Percentiles rank a stretch among this genome's conserved stretches.
phyloP scores from a whole-genome alignment of 306 rosid species.

The Gillenia trifoliata region DNA sequence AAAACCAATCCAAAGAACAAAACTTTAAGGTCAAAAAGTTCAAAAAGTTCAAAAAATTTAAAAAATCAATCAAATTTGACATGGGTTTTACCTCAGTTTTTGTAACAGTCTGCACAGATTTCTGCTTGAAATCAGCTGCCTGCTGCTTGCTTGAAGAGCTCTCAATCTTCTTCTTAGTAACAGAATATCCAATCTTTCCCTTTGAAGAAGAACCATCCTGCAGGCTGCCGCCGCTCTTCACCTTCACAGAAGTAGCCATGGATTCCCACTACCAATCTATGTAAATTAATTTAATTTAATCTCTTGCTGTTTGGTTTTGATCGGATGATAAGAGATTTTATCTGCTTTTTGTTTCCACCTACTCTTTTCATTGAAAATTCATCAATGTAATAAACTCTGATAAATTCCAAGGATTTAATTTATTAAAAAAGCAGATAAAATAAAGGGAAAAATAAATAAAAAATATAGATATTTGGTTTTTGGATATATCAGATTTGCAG shows the following conservation, averaged over 20 bases:
- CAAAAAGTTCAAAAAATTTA: slow-evolving; percentile 2
- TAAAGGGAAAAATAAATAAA: background rate
- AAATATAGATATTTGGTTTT: background rate
- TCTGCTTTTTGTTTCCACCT: slow-evolving; percentile 7
- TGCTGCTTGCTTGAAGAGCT: slow-evolving; percentile 47
- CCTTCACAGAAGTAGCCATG: slow-evolving; percentile 49
- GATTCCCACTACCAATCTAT: slow-evolving; percentile 3
- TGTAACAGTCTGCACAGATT: slow-evolving; percentile 35
- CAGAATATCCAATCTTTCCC: slow-evolving; percentile 46
- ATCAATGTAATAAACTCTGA: background rate
- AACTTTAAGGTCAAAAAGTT: background rate
- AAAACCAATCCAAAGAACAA: slow-evolving; percentile 19
- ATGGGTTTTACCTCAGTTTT: slow-evolving; percentile 61
- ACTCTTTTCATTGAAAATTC: slow-evolving; percentile 14
- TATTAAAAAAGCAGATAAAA: background rate
- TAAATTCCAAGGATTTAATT: slow-evolving; percentile 5
- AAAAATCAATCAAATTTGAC: slow-evolving; percentile 12
- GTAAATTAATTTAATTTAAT: background rate
- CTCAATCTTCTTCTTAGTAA: slow-evolving; percentile 43
- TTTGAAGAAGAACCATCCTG: slow-evolving; percentile 60
- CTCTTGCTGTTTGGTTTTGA: slow-evolving; percentile 10
- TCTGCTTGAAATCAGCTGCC: slow-evolving; percentile 45
- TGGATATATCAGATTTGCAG: background rate
- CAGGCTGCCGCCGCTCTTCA: slow-evolving; percentile 30
- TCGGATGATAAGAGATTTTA: slow-evolving; percentile 18